These are phyloP conservation scores for Aquanectria penicillioides DNA, from an alignment of 2,329 filamentous ascomycete species.

Conservation along the genomic window DNA sequence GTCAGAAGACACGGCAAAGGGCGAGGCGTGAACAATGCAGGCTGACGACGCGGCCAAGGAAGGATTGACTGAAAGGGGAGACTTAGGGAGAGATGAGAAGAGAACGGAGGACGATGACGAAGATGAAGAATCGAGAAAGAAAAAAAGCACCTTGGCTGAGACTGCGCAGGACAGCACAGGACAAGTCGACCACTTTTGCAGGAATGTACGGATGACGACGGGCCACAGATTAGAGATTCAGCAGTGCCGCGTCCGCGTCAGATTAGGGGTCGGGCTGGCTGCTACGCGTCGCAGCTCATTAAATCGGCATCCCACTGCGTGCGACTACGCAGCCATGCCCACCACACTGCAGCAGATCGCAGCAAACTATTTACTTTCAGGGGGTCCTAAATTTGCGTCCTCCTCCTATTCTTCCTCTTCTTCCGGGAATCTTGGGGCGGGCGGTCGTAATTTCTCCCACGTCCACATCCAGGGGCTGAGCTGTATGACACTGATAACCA, in stretches of 20 bases:
- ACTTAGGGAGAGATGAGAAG: conserved; percentile 12
- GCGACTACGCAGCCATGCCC: no score
- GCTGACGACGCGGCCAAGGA: conserved; percentile 23
- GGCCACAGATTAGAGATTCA: conserved; percentile 20
- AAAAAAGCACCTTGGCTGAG: conserved; percentile 3
- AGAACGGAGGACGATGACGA: background rate
- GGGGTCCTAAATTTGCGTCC: background rate
- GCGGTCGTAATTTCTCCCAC: conserved; percentile 12
- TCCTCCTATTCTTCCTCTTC: background rate
- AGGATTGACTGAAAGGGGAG: conserved; percentile 38
- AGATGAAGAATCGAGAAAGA: conserved; percentile 19
- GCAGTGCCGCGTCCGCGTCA: conserved; percentile 18
- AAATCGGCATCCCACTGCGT: no score
- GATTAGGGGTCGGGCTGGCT: conserved; percentile 13
- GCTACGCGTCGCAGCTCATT: conserved; percentile 15
- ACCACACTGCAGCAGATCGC: no score
- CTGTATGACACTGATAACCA: conserved; percentile 16
- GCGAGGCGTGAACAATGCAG: conserved; percentile 21
- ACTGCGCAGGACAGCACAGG: conserved; percentile 1
- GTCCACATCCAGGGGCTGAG: conserved; percentile 7
- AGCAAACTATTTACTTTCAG: no score
- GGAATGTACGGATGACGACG: conserved; percentile 16
- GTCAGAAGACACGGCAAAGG: conserved; percentile 32
- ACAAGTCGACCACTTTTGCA: conserved; percentile 14
- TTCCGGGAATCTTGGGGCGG: background rate